These are phyloP conservation scores for Powellomyces hirtus DNA, from an alignment of 192 early-diverging fungal species.

Conservation along the genomic window DNA sequence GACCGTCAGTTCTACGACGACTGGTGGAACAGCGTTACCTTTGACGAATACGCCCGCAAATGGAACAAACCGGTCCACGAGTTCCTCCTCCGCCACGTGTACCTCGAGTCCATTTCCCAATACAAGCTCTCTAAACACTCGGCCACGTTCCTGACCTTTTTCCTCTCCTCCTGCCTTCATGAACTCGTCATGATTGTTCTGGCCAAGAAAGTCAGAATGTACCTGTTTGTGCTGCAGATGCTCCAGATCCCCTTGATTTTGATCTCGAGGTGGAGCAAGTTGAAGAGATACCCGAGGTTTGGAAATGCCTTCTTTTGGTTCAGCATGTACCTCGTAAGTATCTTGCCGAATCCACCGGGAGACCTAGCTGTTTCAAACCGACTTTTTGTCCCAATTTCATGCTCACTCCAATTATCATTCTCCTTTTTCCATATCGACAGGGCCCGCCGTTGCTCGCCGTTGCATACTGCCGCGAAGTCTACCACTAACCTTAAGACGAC, in stretches of 20 bases:
- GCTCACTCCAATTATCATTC: neutral
- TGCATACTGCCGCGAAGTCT: conserved; percentile 64
- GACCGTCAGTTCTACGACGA: conserved; percentile 98
- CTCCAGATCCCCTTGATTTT: conserved; percentile 86
- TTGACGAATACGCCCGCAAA: conserved; percentile 92
- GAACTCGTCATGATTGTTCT: conserved; percentile 78
- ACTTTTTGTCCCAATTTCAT: neutral
- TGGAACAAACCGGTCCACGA: conserved; percentile 97
- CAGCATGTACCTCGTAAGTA: conserved; percentile 72
- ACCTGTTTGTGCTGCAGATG: conserved; percentile 85
- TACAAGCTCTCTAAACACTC: conserved; percentile 66
- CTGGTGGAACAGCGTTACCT: conserved; percentile 92
- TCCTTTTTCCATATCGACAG: neutral
- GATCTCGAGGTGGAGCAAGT: conserved; percentile 53
- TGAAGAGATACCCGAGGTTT: conserved; percentile 62
- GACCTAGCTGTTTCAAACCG: neutral
- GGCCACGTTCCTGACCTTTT: conserved; percentile 77
- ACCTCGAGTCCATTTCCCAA: conserved; percentile 74
- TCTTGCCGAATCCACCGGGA: neutral
- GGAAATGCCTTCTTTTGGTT: conserved; percentile 91
- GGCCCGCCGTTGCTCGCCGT: conserved; percentile 77
- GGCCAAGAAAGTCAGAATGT: conserved; percentile 65
- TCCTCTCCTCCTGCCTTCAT: conserved; percentile 74
- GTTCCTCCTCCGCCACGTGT: conserved; percentile 88
- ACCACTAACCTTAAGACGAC: neutral